Percentiles rank a stretch among this genome's conserved stretches.
phyloP scores from a whole-genome alignment of 2,329 filamentous ascomycete genomes.

The Penicillium corylophilum region DNA sequence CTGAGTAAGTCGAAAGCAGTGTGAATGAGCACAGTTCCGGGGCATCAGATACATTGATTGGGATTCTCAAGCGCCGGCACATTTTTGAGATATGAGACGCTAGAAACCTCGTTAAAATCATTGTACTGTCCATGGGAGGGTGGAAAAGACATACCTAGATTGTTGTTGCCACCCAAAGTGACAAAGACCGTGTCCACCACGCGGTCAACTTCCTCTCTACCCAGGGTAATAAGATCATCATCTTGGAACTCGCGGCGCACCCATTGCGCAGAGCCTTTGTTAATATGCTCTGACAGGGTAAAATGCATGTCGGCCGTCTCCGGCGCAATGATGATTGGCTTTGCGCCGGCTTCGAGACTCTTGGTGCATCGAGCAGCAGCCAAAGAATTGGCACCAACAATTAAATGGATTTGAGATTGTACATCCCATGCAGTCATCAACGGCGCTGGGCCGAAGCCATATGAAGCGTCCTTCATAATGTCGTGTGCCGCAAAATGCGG shows the following conservation, averaged over 20 bases:
- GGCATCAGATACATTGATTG: slow-evolving; percentile 87
- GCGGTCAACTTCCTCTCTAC: slow-evolving; percentile 72
- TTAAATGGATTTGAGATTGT: slow-evolving; percentile 64
- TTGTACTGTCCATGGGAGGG: slow-evolving; percentile 27
- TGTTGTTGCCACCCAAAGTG: slow-evolving; percentile 57
- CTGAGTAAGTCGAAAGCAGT: slow-evolving; percentile 81
- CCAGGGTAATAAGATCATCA: slow-evolving; percentile 69
- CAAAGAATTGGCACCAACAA: slow-evolving; percentile 82
- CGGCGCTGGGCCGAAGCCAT: slow-evolving; percentile 24
- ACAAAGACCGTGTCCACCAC: slow-evolving; percentile 94
- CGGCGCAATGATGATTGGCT: slow-evolving; percentile 74
- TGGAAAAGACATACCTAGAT: slow-evolving; percentile 46
- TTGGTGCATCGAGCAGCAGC: slow-evolving; percentile 80
- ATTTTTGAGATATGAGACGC: slow-evolving; percentile 68
- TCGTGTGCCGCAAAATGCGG: slow-evolving; percentile 14
- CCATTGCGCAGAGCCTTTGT: slow-evolving; percentile 44
- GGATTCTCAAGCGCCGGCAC: slow-evolving; percentile 78
- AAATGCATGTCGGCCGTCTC: slow-evolving; percentile 61
- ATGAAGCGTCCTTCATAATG: slow-evolving; percentile 35
- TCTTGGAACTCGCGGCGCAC: slow-evolving; percentile 61
- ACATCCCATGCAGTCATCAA: slow-evolving; percentile 44
- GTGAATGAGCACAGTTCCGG: slow-evolving; percentile 86
- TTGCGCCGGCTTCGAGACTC: slow-evolving; percentile 78
- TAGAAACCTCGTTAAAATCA: slow-evolving; percentile 36
- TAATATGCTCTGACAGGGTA: slow-evolving; percentile 49